Percentiles rank a stretch among this genome's conserved stretches.
Evolutionary conservation across 352 stramenopile genomes (phyloP).

Genomic region (Saprolegnia parasitica): DNA sequence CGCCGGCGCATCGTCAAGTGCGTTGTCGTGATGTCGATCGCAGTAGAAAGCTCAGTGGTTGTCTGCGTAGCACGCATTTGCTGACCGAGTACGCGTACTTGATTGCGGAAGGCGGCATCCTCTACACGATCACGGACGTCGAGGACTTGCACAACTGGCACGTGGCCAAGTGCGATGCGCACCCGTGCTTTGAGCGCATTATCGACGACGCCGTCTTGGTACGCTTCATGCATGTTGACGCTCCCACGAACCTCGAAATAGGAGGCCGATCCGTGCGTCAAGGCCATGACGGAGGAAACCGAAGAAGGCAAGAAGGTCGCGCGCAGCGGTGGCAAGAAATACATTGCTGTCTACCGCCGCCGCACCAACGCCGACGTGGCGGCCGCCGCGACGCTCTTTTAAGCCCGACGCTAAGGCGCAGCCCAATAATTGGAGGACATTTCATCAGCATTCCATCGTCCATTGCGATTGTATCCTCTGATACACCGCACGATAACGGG

Average conservation of each 20-base stretch:
- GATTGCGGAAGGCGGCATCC: constrained; percentile 83
- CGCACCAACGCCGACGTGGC: constrained; percentile 54
- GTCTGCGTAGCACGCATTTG: constrained; percentile 67
- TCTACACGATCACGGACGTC: constrained; percentile 99
- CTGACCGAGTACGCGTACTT: constrained; percentile 98
- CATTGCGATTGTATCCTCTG: no score
- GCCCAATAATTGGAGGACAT: no score
- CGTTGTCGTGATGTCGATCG: no score
- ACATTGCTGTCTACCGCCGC: constrained; percentile 74
- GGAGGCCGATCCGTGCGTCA: constrained; percentile 90
- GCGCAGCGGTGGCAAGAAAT: constrained; percentile 86
- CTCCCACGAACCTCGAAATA: constrained; percentile 17
- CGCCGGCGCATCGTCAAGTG: constrained; percentile 89
- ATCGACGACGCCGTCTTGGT: constrained; percentile 80
- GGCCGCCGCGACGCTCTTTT: constrained; percentile 23
- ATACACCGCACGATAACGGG: no score
- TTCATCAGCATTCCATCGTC: no score
- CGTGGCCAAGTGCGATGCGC: constrained; percentile 88
- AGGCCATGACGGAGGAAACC: constrained; percentile 94
- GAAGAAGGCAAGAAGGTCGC: constrained; percentile 99
- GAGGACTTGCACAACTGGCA: constrained; percentile 98
- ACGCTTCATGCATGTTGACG: constrained; percentile 10
- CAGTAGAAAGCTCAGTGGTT: constrained; percentile 11
- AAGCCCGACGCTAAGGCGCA: no score
- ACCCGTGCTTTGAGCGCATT: constrained; percentile 92